Base-by-base conservation (phyloP, 306 rosid genomes). In the Trichosanthes truncata region DNA sequence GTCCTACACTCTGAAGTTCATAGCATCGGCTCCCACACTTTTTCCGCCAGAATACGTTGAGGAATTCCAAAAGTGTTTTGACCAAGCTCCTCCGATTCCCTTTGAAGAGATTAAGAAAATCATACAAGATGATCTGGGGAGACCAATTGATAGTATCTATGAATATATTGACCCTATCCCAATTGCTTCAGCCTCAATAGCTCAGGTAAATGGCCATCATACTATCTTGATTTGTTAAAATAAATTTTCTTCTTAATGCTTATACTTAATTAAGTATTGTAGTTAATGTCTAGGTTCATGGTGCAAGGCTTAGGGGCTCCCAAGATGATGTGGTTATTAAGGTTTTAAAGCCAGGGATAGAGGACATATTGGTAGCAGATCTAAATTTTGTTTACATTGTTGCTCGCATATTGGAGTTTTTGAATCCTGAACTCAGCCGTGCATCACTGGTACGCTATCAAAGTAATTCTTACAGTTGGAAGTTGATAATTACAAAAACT, bases 271-370 rank as follows among this genome's bases (percentile, higher is more conserved):
- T 48, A 78, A 74, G 63, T 82, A 78, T 67, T 76, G 52, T 79
- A 73, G 80, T 68, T 63, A 45, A 56, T 82, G 78, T 77, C 66
- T 77, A 92, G 98, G 98, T 95, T 84, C 98, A 95, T 80, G 93
- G 87, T 75, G 98, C 97, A 84, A 89, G 92, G 93, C 89, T 95
- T 68, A 90, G 87, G 87, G 96, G 98, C 78, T 89, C 93, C 20
- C 83, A n/a, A 79, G 97, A 92, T 79, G 98, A 95, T 85, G 97
- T 95, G 83, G 97, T 92, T 72, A 91, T 95, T 82, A 92, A 95
- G 91, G 91, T 95, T 86, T 88, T 95, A 86, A 95, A 95, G 86
- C 97, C 98, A 3, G 98, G 98, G 85, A 92, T 95, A 62, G 91
- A 95, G 83, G 98, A 95, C 80, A 79, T 89, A 86, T 52, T 95